Base-by-base conservation (phyloP, 768 basidiomycete species). In the Agrocybe pediades region DNA sequence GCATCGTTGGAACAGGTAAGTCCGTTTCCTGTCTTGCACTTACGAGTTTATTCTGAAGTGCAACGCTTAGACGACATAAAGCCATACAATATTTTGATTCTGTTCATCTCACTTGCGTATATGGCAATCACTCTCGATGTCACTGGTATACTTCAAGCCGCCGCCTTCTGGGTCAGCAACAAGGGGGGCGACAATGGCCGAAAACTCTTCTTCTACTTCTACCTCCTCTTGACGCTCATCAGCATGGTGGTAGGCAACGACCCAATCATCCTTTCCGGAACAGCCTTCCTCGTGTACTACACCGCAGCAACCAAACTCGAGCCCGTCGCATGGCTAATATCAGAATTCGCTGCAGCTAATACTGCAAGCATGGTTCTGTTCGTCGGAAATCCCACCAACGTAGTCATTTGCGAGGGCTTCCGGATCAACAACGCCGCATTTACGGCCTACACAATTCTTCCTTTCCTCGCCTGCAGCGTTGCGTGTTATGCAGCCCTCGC, bases 21-120 rank as follows among this genome's bases (percentile, higher is more conserved):
- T 41, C 17, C 20, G 24, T 16, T 21, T 17, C 17, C 41, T 17
- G 26, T n/a, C n/a, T n/a, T n/a, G n/a, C n/a, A n/a, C n/a, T n/a
- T n/a, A n/a, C n/a, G n/a, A n/a, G n/a, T n/a, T n/a, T n/a, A n/a
- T n/a, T n/a, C n/a, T n/a, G n/a, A n/a, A n/a, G n/a, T n/a, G n/a
- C n/a, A n/a, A n/a, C n/a, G n/a, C 11, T 39, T 64, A 62, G 86
- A 87, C 54, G 88, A 88, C 3, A 81, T 98, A 21, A 83, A 89
- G 59, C 95, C 95, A 0, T 91, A 95, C 64, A 92, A 97, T 66
- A 95, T 98, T 58, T 83, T 98, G 68, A 91, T 92, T 21, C 74
- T 98, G 1, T 98, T 98, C 72, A 85, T 93, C 61, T 92, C 90
- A 2, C 77, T 97, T 45, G 93, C 95, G 0, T 98, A 98, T 71